Evolutionary conservation across 352 stramenopile species (phyloP), one percentile per base, ranked within the genome.

Genomic region (Pythium apleroticum): DNA sequence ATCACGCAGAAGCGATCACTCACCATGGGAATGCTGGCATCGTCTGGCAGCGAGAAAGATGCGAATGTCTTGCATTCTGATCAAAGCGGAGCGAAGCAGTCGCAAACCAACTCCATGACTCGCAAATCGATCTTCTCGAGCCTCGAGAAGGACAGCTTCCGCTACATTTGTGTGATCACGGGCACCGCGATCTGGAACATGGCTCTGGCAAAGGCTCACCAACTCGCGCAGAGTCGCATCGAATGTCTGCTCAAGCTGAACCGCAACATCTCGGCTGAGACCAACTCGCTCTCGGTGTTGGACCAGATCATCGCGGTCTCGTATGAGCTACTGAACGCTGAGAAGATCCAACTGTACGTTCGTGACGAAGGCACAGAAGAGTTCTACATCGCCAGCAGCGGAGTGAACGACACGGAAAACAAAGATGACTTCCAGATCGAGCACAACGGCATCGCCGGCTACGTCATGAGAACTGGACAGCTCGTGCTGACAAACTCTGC

Each of bases 181-280:
- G 80, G 82, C 14, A 75, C 82, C 1, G 81, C 82, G 22, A 84
- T 90, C 50, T 91, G 80, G 82, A 89, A 91, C 24, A 30, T 89
- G 14, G 74, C 84, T 9, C 68, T 89, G 7, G 80, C 80, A 30
- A 77, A 76, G 14, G 80, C 88, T 41, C 80, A 76, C 0, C 82
- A 89, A 56, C 85, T 77, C 17, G 80, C 78, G 4, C 82, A 91
- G 55, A 78, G 77, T 30, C 82, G 82, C 24, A 90, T 91, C 61
- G 78, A 91, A 62, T 77, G 81, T 1, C 63, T 91, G 0, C 71
- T 91, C 6, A 88, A 88, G 59, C 62, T 91, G 24, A 77, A 89
- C 22, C 82, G 78, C 45, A 91, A 89, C 37, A 89, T 89, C 62
- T 86, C 82, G 11, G 84, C 88, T 68, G 80, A 91, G 48, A 75